Base-by-base conservation (phyloP, 176 grass and related monocot genomes). In the Ampelocalamus luodianensis region DNA sequence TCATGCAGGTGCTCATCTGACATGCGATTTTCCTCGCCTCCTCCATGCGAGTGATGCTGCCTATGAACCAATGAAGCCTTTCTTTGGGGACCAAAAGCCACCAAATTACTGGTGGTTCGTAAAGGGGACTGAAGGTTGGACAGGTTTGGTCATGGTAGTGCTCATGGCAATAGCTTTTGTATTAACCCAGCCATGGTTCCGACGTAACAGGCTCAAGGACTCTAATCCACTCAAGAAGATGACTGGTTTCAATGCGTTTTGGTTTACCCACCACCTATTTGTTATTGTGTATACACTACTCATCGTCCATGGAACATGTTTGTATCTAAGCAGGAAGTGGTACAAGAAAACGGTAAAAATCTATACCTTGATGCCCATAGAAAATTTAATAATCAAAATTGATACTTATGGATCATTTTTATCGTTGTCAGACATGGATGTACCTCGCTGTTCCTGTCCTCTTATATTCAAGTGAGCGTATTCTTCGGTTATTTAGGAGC, bases 71-170 rank as follows among this genome's bases (percentile, higher is more conserved):
- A 91, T 97, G 90, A 93, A 95, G 51, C 88, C 71, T 54, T 97
- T 93, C 85, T 97, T 97, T 72, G 95, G 95, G 64, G 82, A 90
- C 1, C 84, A 20, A 62, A 83, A 14, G 71, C 95, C 95, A 3
- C 79, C 77, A 84, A 94, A 95, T 72, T 97, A 97, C 60, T 97
- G 90, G 95, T 97, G 95, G 95, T 97, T 97, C 89, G 90, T 97
- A 54, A 86, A 97, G 85, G 95, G 95, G 20, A 97, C 90, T 38
- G 95, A 94, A 70, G 95, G 95, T 6, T 97, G 92, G 95, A 97
- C 95, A 37, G 95, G 95, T 26, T 22, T 97, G 42, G 15, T 78
- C 74, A 97, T 97, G 90, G 71, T 97, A 11, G 49, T 94, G 68
- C 88, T 97, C 72, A 97, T 97, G 95, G 29, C 91, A 71, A 82